Evolutionary conservation across 305 asterid genomes (phyloP).

Genomic region (Withania somnifera): DNA sequence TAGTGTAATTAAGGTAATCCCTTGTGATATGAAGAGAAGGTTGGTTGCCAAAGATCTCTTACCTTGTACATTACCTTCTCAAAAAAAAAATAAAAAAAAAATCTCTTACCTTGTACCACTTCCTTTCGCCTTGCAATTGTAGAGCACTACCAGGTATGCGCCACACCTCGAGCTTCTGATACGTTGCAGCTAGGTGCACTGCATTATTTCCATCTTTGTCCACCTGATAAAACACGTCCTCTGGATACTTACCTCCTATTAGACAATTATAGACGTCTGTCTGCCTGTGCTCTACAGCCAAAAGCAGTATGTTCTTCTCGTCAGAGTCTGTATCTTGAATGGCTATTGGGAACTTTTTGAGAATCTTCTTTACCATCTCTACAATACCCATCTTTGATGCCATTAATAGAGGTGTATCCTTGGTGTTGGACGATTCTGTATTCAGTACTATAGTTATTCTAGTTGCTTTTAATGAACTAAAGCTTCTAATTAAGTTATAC

Average conservation of each 20-base stretch:
- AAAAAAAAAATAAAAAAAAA: no score
- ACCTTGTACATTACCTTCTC: no score
- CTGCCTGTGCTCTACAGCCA: constrained; percentile 41
- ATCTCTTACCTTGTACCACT: constrained; percentile 42
- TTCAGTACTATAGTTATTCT: background rate
- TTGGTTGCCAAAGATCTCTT: background rate
- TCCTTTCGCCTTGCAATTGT: constrained; percentile 45
- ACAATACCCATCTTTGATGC: constrained; percentile 46
- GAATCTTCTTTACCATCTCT: constrained; percentile 37
- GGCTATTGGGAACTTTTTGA: constrained; percentile 24
- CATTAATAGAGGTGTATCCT: constrained; percentile 28
- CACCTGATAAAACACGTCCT: constrained; percentile 20
- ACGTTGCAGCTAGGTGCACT: constrained; percentile 35
- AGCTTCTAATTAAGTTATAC: background rate
- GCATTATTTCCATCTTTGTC: constrained; percentile 30
- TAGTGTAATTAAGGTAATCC: background rate
- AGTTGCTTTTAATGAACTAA: background rate
- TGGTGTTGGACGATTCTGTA: background rate
- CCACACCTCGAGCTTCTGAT: constrained; percentile 25
- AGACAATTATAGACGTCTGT: constrained; percentile 16
- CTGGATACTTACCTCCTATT: constrained; percentile 13
- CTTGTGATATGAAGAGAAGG: background rate
- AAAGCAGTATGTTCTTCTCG: constrained; percentile 35
- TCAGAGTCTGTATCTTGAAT: constrained; percentile 33
- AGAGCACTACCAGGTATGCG: constrained; percentile 35